Evolutionary conservation across 805 yeast genomes (phyloP), one percentile per base, ranked within the genome.

Genomic region (Lachancea quebecensis): DNA sequence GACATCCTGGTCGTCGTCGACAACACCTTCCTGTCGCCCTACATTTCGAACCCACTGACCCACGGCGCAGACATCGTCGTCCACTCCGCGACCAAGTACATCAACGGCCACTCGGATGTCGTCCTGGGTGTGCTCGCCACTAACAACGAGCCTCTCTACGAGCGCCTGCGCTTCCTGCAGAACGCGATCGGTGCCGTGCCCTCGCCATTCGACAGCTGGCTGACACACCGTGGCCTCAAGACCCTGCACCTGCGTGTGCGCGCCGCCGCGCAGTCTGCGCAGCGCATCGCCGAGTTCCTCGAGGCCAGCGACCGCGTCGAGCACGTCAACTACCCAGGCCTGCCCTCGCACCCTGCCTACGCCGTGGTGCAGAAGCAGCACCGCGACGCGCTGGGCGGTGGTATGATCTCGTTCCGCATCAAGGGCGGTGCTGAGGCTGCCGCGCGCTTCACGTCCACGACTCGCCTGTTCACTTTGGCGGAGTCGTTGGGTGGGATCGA

Each of bases 401-500:
- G 95, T 65, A 87, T 87, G 85, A 79, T 87, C 60, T 82, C 95
- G 9, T 86, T 87, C 75, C 79, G 95, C 72, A 76, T 87, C 67
- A 73, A 77, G 53, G 95, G 95, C 46, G 95, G 90, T 58, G 85
- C 85, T 47, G 73, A 70, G 48, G 86, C 81, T 42, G 95, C 95
- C 46, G 68, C 85, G 47, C 72, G 72, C 54, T 85, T 87, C 74
- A 77, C 90, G 48, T 78, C 84, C 38, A 60, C 79, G 38, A 85
- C 95, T 51, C 78, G 82, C 69, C 62, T 85, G 50, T 87, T 87
- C 74, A 81, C 93, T 16, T 73, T 87, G 60, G 95, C 95, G 46
- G 95, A 88, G 70, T 85, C 95, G 16, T 75, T 87, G 50, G 96
- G 96, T 54, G 95, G 95, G 55, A 81, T 87, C 51, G 95, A 87